A percentile compares a stretch with the other conserved stretches of the same genome.
Evolutionary conservation across 441 rosid genomes (phyloP).

Genomic region (Geranium incanum): DNA sequence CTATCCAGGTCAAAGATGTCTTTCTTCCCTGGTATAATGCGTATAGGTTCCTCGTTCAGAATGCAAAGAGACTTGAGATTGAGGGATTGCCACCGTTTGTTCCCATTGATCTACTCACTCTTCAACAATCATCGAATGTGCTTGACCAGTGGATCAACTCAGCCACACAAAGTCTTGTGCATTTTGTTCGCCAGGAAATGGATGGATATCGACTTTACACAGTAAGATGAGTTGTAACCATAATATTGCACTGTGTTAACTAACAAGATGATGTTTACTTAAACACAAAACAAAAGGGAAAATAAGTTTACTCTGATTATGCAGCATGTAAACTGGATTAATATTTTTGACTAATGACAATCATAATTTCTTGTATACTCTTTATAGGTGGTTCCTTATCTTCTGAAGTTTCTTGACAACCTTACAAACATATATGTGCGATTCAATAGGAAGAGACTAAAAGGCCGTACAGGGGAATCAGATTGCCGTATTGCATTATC

Average conservation of each 20-base stretch:
- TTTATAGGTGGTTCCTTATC: constrained; percentile 89
- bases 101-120: constrained; percentile 52
- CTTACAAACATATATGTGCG: constrained; percentile 94
- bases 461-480: constrained; percentile 88
- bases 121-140: constrained; percentile 71
- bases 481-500: constrained; percentile 88
- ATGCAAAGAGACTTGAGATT: constrained; percentile 89
- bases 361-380: not conserved
- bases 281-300: not conserved
- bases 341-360: not conserved
- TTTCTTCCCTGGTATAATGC: constrained; percentile 99
- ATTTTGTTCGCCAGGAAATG: constrained; percentile 84
- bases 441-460: constrained; percentile 91
- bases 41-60: constrained; percentile 94
- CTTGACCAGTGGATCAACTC: constrained; percentile 99
- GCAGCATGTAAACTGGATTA: not conserved
- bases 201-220: constrained; percentile 90
- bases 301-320: not conserved
- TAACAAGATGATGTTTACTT: not conserved
- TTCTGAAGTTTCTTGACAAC: constrained; percentile 85
- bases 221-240: constrained; percentile 39
- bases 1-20: constrained; percentile 86
- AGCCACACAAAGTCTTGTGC: constrained; percentile 96
- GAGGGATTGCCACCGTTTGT: constrained; percentile 67
- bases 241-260: not conserved